Base-by-base conservation (phyloP, 306 rosid genomes). In the Parietaria judaica region DNA sequence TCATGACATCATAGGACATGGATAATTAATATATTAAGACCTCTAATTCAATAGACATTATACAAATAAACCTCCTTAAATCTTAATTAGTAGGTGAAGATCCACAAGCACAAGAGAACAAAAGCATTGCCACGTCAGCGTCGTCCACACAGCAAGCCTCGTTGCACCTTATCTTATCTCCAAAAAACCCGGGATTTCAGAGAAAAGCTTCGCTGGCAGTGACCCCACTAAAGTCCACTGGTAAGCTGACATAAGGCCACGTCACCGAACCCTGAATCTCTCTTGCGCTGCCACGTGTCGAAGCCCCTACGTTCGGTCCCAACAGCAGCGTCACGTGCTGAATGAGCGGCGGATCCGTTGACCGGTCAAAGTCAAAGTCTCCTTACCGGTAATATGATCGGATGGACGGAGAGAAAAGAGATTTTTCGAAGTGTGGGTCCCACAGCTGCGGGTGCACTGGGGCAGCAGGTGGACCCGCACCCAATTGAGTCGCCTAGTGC, bases 391-490 rank as follows among this genome's bases (percentile, higher is more conserved):
- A 79, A 70, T 72, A 36, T 74, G 81, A 65, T 64, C 75, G 45
- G 68, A 71, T 37, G 77, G 78, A 60, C 37, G 55, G 69, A 54
- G 67, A 62, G 0, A n/a, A 41, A 41, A 41, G 9, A 41, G 9
- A 41, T 41, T 8, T 39, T 41, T 41, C 7, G 45, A 41, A 41
- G 11, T 12, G 41, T 41, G 70, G 72, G 52, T 43, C 69, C 51
- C 63, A 53, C 23, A 77, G 53, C 54, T 79, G 84, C 71, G 81
- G 79, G 79, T 85, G 83, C 81, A 80, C 70, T 80, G 41, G 77
- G 80, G 83, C 74, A 52, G 82, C 76, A 72, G 66, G 89, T 88
- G 74, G 92, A 87, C 16, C 81, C 87, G 67, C 61, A 37, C 71
- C 81, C 86, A 66, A 59, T 77, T 75, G 77, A 82, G 56, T 9